phyloP scores from a whole-genome alignment of 2,329 filamentous ascomycete species.

The Orbilia blumenaviensis region DNA sequence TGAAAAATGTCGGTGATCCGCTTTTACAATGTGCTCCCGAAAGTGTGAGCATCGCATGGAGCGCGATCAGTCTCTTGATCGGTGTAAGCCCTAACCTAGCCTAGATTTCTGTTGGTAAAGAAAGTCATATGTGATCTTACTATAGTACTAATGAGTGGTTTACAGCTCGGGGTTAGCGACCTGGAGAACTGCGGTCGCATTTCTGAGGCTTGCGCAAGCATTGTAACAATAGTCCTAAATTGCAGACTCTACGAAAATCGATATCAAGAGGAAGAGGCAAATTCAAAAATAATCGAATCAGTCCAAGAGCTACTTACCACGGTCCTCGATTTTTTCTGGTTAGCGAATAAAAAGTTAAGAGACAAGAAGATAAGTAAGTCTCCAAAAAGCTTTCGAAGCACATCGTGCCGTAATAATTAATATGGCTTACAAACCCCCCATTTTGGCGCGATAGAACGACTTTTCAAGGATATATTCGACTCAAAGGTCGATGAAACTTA shows the following conservation, averaged over 20 bases:
- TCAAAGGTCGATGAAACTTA: constrained; percentile 18
- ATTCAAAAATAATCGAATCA: constrained; percentile 27
- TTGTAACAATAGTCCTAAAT: constrained; percentile 44
- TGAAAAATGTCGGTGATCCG: constrained; percentile 30
- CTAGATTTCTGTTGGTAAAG: too few species aligned
- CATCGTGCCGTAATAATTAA: neutral
- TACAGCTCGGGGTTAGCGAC: constrained; percentile 12
- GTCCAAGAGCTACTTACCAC: constrained; percentile 28
- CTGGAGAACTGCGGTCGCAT: constrained; percentile 47
- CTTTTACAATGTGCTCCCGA: constrained; percentile 33
- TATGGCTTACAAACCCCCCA: neutral
- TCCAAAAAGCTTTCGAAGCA: too few species aligned
- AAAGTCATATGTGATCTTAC: neutral
- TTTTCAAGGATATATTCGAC: constrained; percentile 10
- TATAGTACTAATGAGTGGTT: neutral
- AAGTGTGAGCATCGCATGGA: constrained; percentile 34
- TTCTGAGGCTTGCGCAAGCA: constrained; percentile 42
- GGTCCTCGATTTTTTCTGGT: constrained; percentile 44
- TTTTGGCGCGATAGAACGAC: neutral
- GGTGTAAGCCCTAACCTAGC: too few species aligned
- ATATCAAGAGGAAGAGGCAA: neutral
- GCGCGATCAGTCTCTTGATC: constrained; percentile 30
- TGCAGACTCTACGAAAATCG: constrained; percentile 36
- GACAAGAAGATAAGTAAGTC: constrained; percentile 39
- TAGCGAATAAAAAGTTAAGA: constrained; percentile 33